These are phyloP conservation scores for Tuber melanosporum DNA, from an alignment of 495 filamentous ascomycete species.

Conservation along the genomic window DNA sequence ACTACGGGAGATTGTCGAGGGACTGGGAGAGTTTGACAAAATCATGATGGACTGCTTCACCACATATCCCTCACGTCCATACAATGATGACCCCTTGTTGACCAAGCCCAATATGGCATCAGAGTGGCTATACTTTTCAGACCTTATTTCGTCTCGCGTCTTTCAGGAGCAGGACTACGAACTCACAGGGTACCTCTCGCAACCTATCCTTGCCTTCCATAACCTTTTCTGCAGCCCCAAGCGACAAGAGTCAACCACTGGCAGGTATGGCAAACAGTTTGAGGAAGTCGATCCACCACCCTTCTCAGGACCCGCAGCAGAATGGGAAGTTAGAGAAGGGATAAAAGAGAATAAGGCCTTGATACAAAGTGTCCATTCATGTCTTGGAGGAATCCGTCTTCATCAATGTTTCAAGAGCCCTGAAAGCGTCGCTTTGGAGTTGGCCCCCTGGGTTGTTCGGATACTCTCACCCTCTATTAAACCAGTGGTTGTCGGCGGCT, in stretches of 20 bases:
- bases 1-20: slow-evolving; percentile 82
- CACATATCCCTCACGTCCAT: slow-evolving; percentile 75
- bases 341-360: slow-evolving; percentile 57
- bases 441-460: slow-evolving; percentile 72
- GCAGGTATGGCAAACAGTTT: slow-evolving; percentile 39
- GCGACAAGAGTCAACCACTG: slow-evolving; percentile 29
- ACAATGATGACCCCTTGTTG: slow-evolving; percentile 85
- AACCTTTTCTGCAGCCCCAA: slow-evolving; percentile 69
- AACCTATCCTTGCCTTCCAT: slow-evolving; percentile 83
- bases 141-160: slow-evolving; percentile 66
- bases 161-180: slow-evolving; percentile 82
- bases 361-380: slow-evolving; percentile 49
- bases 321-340: slow-evolving; percentile 70
- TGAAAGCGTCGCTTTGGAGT: slow-evolving; percentile 67
- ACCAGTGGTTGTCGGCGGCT: slow-evolving; percentile 78
- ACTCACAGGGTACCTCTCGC: slow-evolving; percentile 72
- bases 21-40: slow-evolving; percentile 78
- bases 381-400: slow-evolving; percentile 51
- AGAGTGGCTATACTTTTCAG: slow-evolving; percentile 94
- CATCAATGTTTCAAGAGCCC: slow-evolving; percentile 68
- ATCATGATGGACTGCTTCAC: slow-evolving; percentile 78
- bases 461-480: slow-evolving; percentile 85
- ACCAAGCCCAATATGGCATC: slow-evolving; percentile 80
- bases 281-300: slow-evolving; percentile 55
- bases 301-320: slow-evolving; percentile 72